phyloP scores from a whole-genome alignment of 306 rosid genomes.

The Pueraria montana region DNA sequence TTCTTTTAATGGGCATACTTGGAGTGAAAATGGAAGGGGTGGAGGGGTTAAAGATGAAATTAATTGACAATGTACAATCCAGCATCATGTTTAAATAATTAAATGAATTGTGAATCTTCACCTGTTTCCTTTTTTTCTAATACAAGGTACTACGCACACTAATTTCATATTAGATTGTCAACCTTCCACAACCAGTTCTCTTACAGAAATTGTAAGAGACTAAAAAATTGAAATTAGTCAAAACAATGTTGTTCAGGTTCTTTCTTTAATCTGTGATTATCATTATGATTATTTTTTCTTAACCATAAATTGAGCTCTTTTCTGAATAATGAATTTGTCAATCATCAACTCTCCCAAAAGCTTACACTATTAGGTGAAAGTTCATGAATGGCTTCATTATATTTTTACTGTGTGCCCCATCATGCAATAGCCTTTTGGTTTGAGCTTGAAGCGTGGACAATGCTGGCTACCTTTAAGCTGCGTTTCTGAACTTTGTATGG shows the following conservation, averaged over 20 bases:
- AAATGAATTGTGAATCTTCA: constrained; percentile 13
- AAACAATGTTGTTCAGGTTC: constrained; percentile 21
- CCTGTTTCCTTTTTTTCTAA: neutral
- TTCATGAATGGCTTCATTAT: neutral
- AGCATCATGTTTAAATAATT: constrained; percentile 23
- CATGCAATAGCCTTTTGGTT: neutral
- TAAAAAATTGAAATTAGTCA: constrained; percentile 21
- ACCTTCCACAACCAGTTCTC: constrained; percentile 31
- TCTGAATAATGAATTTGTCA: constrained; percentile 28
- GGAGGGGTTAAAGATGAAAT: constrained; percentile 5
- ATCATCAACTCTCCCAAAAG: constrained; percentile 5
- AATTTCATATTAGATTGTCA: constrained; percentile 38
- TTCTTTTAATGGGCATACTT: neutral
- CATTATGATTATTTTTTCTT: constrained; percentile 2
- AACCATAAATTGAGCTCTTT: constrained; percentile 14
- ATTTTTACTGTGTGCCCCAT: neutral
- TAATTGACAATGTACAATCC: neutral
- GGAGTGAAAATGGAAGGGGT: constrained; percentile 9
- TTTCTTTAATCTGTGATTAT: constrained; percentile 28
- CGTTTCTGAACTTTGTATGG: constrained; percentile 10
- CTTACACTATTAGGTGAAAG: neutral
- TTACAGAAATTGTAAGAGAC: neutral
- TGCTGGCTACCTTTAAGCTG: constrained; percentile 22
- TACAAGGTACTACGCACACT: neutral
- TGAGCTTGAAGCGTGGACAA: neutral